Percentiles rank a stretch among this genome's conserved stretches.
These are phyloP conservation scores for Stachybotrys chlorohalonatus DNA, from an alignment of 2,329 filamentous ascomycete genomes.

Conservation along the genomic window DNA sequence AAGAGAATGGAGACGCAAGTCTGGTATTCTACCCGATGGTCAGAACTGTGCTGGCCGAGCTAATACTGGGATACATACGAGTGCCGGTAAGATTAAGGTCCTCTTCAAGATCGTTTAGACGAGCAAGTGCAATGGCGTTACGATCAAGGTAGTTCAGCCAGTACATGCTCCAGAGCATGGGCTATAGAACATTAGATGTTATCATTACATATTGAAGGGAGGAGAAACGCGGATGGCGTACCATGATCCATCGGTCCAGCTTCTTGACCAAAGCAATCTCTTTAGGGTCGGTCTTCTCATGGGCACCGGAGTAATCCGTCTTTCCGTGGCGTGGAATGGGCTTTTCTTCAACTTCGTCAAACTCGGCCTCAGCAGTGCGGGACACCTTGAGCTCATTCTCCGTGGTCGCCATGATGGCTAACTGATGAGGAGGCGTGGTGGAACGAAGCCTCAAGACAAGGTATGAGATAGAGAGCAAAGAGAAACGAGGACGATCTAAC, in stretches of 20 bases:
- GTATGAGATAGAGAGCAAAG: neutral
- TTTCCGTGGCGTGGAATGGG: conserved; percentile 5
- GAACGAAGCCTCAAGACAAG: neutral
- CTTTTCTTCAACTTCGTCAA: conserved; percentile 3
- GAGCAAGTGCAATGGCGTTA: conserved; percentile 36
- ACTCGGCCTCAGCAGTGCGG: neutral
- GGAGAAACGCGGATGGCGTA: conserved; percentile 3
- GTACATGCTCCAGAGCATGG: conserved; percentile 29
- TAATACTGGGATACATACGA: neutral
- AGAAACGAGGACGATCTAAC: neutral
- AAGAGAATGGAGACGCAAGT: conserved; percentile 21
- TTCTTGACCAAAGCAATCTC: conserved; percentile 29
- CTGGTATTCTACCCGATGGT: conserved; percentile 16
- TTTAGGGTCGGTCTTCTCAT: conserved; percentile 27
- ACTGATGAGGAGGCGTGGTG: neutral
- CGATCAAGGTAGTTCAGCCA: conserved; percentile 36
- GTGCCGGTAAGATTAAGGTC: conserved; percentile 14
- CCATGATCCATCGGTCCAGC: conserved; percentile 28
- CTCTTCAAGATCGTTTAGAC: conserved; percentile 19
- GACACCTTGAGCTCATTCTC: neutral
- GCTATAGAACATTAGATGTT: conserved; percentile 7
- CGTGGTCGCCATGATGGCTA: neutral
- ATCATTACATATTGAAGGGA: too few relatives aligned
- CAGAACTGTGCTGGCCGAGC: neutral
- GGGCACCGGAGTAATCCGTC: conserved; percentile 26